Percentiles rank a stretch among this genome's conserved stretches.
phyloP scores from a whole-genome alignment of 2,329 filamentous ascomycete genomes.

The Aspergillus melleus region DNA sequence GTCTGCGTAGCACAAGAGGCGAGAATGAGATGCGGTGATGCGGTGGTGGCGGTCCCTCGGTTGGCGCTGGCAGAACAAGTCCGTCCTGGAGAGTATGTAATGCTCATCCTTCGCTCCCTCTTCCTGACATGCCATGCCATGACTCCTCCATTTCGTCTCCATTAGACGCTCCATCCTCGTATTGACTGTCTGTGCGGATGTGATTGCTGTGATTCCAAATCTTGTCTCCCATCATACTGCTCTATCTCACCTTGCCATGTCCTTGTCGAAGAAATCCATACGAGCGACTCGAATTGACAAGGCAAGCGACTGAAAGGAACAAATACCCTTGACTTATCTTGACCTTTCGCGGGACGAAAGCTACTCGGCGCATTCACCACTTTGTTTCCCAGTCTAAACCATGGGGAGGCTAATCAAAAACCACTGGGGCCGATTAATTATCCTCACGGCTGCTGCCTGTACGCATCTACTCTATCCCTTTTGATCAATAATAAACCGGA shows the following conservation, averaged over 20 bases:
- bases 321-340: neutral
- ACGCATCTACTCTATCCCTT: conserved; percentile 36
- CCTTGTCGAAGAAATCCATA: conserved; percentile 7
- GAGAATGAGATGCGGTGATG: too few species aligned
- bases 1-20: conserved; percentile 10
- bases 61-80: conserved; percentile 7
- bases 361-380: neutral
- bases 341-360: conserved; percentile 32
- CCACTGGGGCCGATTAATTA: conserved; percentile 94
- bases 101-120: conserved; percentile 4
- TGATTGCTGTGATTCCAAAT: conserved; percentile 13
- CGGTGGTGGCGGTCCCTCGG: conserved; percentile 2
- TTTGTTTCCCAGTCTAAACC: conserved; percentile 41
- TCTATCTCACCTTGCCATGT: conserved; percentile 15
- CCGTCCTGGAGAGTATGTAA: conserved; percentile 11
- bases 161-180: conserved; percentile 1
- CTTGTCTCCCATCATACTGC: conserved; percentile 3
- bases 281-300: conserved; percentile 5
- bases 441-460: conserved; percentile 81
- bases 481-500: conserved; percentile 10
- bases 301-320: conserved; percentile 9
- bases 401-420: conserved; percentile 99
- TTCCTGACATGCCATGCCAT: conserved; percentile 1
- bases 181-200: conserved; percentile 13
- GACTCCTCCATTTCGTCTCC: neutral